Percentiles rank a stretch among this genome's conserved stretches.
Conservation (phyloP, 108 stramenopile genomes). For the Stephanodiscus triporus region DNA sequence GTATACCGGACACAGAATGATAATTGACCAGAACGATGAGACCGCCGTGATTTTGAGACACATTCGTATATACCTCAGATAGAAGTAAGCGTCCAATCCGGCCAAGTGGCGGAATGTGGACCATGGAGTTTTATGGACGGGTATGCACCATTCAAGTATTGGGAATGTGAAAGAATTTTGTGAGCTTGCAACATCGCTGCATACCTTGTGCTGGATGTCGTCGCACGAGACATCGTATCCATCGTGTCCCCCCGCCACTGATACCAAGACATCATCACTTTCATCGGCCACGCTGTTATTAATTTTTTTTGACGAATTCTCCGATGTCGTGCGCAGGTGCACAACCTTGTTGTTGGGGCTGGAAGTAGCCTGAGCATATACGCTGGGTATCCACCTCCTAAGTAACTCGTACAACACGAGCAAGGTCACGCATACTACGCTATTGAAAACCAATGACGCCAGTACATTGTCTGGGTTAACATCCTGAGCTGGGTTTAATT, state of each 20-base stretch:
- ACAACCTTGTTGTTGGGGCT: not conserved
- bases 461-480: constrained; percentile 77
- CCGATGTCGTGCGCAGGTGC: not conserved
- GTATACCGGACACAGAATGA: constrained; percentile 77
- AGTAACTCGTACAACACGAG: constrained; percentile 74
- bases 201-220: constrained; percentile 1
- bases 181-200: not conserved
- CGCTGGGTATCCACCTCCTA: constrained; percentile 70
- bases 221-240: not conserved
- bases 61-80: constrained; percentile 86
- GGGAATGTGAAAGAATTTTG: not conserved
- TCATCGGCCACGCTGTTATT: constrained; percentile 10
- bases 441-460: constrained; percentile 68
- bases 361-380: constrained; percentile 21
- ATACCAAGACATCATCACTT: constrained; percentile 8
- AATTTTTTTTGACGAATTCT: constrained; percentile 3
- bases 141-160: constrained; percentile 38
- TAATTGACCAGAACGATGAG: constrained; percentile 74
- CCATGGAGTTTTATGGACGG: constrained; percentile 47
- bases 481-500: constrained; percentile 52
- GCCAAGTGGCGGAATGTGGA: constrained; percentile 48
- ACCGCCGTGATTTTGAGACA: constrained; percentile 82
- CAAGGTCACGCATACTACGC: constrained; percentile 67
- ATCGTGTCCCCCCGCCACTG: not conserved
- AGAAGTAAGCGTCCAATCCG: constrained; percentile 94